Conservation (phyloP, 2,329 filamentous ascomycete genomes). For the Nigrograna mackinnonii region DNA sequence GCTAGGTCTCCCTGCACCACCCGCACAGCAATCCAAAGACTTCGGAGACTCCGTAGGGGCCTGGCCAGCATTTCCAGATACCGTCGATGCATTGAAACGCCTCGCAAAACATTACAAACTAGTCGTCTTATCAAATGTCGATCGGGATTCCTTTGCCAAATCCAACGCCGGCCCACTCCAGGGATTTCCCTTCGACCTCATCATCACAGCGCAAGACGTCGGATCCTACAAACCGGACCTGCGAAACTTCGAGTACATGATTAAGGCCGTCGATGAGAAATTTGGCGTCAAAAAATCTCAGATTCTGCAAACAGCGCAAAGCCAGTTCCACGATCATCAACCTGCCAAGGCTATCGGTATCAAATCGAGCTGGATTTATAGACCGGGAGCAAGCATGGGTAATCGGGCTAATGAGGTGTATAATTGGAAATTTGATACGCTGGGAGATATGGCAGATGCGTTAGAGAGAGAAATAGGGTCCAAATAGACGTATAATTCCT, state of each 20-base stretch:
- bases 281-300: constrained; percentile 61
- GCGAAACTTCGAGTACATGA: constrained; percentile 68
- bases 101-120: constrained; percentile 60
- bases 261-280: constrained; percentile 50
- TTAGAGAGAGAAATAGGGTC: constrained; percentile 45
- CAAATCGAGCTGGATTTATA: constrained; percentile 67
- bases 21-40: constrained; percentile 45
- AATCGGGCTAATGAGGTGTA: constrained; percentile 46
- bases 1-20: constrained; percentile 42
- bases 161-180: constrained; percentile 55
- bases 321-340: constrained; percentile 68
- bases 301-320: constrained; percentile 71
- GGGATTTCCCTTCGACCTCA: constrained; percentile 63
- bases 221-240: constrained; percentile 71
- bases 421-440: constrained; percentile 60
- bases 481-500: not conserved
- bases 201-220: constrained; percentile 73
- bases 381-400: constrained; percentile 53
- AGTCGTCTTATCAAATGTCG: constrained; percentile 64
- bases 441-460: constrained; percentile 64
- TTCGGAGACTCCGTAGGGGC: constrained; percentile 58
- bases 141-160: constrained; percentile 55
- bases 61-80: constrained; percentile 64
- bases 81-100: constrained; percentile 54
- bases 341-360: constrained; percentile 66